Percentiles rank a stretch among this genome's conserved stretches.
Evolutionary conservation across 2,329 filamentous ascomycete species (phyloP).

Genomic region (Penicillium sp.): DNA sequence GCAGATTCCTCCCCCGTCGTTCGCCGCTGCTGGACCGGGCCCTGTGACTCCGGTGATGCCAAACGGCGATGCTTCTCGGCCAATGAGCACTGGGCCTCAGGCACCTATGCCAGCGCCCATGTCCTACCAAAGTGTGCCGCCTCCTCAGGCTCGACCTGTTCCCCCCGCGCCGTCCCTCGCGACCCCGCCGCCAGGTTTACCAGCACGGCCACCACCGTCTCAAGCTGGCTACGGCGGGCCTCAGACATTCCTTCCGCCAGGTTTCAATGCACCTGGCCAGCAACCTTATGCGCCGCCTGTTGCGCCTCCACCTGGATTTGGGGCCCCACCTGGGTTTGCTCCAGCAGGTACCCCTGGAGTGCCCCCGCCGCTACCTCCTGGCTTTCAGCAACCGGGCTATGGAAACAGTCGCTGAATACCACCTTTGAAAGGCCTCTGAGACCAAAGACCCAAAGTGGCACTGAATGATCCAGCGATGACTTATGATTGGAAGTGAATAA

Average conservation of each 20-base stretch:
- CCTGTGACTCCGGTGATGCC: slow-evolving; percentile 43
- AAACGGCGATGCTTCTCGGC: slow-evolving; percentile 38
- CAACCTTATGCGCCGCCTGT: slow-evolving; percentile 33
- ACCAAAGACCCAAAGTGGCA: not conserved
- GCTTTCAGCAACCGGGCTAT: slow-evolving; percentile 41
- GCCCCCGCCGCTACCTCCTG: slow-evolving; percentile 38
- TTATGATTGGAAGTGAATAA: not conserved
- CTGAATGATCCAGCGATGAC: not conserved
- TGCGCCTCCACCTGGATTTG: slow-evolving; percentile 48
- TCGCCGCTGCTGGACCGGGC: slow-evolving; percentile 49
- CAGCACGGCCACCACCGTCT: slow-evolving; percentile 64
- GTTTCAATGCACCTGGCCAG: slow-evolving; percentile 34
- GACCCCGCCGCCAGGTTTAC: slow-evolving; percentile 51
- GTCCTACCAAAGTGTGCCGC: slow-evolving; percentile 41
- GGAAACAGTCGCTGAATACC: slow-evolving; percentile 33
- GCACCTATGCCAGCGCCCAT: slow-evolving; percentile 33
- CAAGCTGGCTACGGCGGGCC: slow-evolving; percentile 64
- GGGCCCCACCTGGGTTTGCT: slow-evolving; percentile 48
- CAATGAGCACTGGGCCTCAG: slow-evolving; percentile 29
- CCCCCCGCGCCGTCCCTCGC: slow-evolving; percentile 47
- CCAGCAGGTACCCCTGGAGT: slow-evolving; percentile 26
- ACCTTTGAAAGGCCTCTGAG: not conserved
- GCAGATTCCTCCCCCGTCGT: slow-evolving; percentile 62
- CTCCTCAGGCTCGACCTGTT: slow-evolving; percentile 48
- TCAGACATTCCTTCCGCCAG: slow-evolving; percentile 38